Evolutionary conservation across 176 grass and related monocot genomes (phyloP).

Genomic region (Otatea glauca): DNA sequence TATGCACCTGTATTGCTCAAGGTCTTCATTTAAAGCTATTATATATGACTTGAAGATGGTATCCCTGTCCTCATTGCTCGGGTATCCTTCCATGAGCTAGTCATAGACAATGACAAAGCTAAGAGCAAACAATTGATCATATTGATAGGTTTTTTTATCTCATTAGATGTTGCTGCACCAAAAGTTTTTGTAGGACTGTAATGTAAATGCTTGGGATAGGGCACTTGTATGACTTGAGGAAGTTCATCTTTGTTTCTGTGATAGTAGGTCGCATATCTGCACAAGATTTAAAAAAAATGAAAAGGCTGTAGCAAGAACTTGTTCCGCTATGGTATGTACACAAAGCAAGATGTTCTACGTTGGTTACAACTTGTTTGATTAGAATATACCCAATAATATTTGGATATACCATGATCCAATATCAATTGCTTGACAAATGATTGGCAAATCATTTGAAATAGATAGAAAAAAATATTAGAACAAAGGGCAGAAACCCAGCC

Average conservation of each 20-base stretch:
- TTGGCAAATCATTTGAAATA: constrained; percentile 10
- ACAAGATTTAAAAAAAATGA: constrained; percentile 47
- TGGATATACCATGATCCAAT: constrained; percentile 4
- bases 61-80: constrained; percentile 76
- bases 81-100: constrained; percentile 95
- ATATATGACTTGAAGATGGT: constrained; percentile 85
- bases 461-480: neutral
- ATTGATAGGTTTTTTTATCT: constrained; percentile 98
- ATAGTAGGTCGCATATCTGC: constrained; percentile 86
- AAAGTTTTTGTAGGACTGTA: constrained; percentile 82
- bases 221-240: constrained; percentile 87
- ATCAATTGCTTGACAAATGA: constrained; percentile 9
- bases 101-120: constrained; percentile 95
- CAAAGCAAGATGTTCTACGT: neutral
- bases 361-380: neutral
- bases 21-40: constrained; percentile 83
- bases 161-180: constrained; percentile 96
- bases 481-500: neutral
- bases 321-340: neutral
- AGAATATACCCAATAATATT: neutral
- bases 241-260: constrained; percentile 81
- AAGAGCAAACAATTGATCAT: constrained; percentile 93
- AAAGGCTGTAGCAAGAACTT: constrained; percentile 20
- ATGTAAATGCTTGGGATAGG: constrained; percentile 99
- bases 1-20: constrained; percentile 73